These are phyloP conservation scores for Phyllosticta citriasiana DNA, from an alignment of 2,329 filamentous ascomycete genomes.

Conservation along the genomic window DNA sequence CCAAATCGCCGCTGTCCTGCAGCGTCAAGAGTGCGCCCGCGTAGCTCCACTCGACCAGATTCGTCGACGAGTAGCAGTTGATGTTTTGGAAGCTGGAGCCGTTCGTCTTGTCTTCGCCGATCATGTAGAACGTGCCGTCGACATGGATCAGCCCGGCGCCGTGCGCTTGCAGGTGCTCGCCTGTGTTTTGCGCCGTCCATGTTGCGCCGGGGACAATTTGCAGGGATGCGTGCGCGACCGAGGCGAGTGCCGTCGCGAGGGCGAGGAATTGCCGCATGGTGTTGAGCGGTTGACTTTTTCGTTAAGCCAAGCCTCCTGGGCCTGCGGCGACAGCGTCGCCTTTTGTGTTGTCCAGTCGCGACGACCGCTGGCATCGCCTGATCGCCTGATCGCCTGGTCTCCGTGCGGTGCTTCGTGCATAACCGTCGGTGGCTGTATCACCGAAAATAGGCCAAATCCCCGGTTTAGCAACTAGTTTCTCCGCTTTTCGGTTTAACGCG, in stretches of 20 bases:
- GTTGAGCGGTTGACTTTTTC: not conserved
- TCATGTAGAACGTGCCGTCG: constrained; percentile 52
- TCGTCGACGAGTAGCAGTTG: constrained; percentile 56
- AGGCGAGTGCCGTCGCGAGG: constrained; percentile 11
- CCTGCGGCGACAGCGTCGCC: not conserved
- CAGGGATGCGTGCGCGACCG: constrained; percentile 20
- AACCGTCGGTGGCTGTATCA: not conserved
- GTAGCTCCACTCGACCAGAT: constrained; percentile 56
- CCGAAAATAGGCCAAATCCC: not conserved
- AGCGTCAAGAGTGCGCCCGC: constrained; percentile 49
- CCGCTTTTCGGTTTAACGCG: not conserved
- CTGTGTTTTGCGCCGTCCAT: constrained; percentile 32
- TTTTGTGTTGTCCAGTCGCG: not conserved
- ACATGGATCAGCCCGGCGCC: constrained; percentile 54
- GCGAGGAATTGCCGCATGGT: not conserved
- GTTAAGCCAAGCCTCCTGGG: not conserved
- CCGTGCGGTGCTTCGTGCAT: not conserved
- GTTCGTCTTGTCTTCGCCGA: constrained; percentile 60
- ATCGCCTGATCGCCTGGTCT: not conserved
- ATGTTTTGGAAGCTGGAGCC: constrained; percentile 52
- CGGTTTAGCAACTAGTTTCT: not conserved
- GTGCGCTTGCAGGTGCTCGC: constrained; percentile 55
- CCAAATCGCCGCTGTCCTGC: constrained; percentile 46
- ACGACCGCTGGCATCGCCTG: not conserved
- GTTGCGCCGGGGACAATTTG: constrained; percentile 30